phyloP scores from a whole-genome alignment of 1,284 basidiomycete genomes.

The Anthracocystis setariae region DNA sequence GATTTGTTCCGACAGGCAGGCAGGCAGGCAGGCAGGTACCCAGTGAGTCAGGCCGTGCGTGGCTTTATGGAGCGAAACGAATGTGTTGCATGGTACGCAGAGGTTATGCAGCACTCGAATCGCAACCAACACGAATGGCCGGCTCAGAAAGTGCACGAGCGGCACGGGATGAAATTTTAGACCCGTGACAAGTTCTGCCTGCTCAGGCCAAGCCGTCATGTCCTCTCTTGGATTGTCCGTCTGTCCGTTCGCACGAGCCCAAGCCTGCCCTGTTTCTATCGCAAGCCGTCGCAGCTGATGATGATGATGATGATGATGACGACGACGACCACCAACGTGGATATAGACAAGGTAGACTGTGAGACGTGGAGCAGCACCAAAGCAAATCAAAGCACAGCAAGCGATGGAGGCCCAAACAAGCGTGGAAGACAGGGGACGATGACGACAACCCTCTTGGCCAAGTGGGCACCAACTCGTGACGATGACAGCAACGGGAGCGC shows the following conservation, averaged over 20 bases:
- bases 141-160: neutral
- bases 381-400: neutral
- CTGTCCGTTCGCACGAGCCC: too few species aligned
- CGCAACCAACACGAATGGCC: constrained; percentile 1
- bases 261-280: neutral
- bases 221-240: neutral
- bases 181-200: constrained; percentile 1
- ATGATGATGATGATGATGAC: neutral
- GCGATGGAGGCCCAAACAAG: neutral
- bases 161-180: neutral
- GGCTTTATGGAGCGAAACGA: too few species aligned
- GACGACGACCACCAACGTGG: too few species aligned
- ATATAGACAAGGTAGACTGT: too few species aligned
- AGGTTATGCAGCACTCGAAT: neutral
- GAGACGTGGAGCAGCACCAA: neutral
- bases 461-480: neutral
- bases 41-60: neutral
- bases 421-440: constrained; percentile 3
- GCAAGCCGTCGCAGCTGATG: neutral
- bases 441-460: neutral
- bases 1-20: too few species aligned
- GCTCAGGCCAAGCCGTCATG: neutral
- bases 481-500: neutral
- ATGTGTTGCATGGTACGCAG: neutral
- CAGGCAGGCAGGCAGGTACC: neutral